phyloP scores from a whole-genome alignment of 805 yeast species.

The Myxozyma udenii region DNA sequence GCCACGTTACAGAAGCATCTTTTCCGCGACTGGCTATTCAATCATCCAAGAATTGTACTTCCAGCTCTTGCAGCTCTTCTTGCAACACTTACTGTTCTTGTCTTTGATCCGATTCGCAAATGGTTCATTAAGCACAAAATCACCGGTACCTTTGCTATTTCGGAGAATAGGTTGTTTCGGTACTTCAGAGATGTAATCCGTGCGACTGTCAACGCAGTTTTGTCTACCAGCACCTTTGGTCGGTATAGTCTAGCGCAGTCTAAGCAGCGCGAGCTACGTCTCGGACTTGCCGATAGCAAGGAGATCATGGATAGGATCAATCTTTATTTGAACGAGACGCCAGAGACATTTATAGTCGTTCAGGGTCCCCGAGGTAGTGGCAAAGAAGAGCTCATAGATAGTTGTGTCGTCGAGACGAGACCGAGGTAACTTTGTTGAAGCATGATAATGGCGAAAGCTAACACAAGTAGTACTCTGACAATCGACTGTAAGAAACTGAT shows the following conservation, averaged over 20 bases:
- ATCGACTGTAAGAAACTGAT: conserved; percentile 76
- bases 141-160: conserved; percentile 40
- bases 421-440: conserved; percentile 33
- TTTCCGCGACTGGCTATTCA: conserved; percentile 56
- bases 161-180: conserved; percentile 31
- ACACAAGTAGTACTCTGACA: conserved; percentile 41
- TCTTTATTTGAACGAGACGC: conserved; percentile 81
- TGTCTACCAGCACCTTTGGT: conserved; percentile 11
- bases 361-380: conserved; percentile 97
- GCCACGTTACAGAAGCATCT: conserved; percentile 53
- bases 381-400: conserved; percentile 71
- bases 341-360: conserved; percentile 83
- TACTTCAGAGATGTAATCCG: conserved; percentile 34
- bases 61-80: conserved; percentile 75
- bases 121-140: conserved; percentile 73
- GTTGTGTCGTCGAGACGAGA: conserved; percentile 60
- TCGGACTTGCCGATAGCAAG: conserved; percentile 64
- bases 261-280: conserved; percentile 5
- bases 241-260: background rate
- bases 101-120: conserved; percentile 91
- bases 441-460: background rate
- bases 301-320: conserved; percentile 65
- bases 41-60: conserved; percentile 77
- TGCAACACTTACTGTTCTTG: conserved; percentile 75
- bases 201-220: conserved; percentile 3